Evolutionary conservation across 495 filamentous ascomycete species (phyloP).

Genomic region (Cercophora samala): DNA sequence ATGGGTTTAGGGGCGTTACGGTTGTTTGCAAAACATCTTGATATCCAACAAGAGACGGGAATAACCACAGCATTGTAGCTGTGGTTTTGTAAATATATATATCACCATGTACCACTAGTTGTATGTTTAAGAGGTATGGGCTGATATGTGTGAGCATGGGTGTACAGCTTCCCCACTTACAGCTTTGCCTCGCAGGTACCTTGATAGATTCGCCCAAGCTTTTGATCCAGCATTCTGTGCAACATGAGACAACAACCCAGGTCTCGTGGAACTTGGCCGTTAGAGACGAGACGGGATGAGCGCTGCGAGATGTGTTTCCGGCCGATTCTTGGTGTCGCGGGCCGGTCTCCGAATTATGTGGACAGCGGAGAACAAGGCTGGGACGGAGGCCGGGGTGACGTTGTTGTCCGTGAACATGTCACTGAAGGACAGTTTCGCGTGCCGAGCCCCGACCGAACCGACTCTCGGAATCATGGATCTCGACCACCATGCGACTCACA

Average conservation of each 20-base stretch:
- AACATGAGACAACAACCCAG: background rate
- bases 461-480: background rate
- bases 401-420: background rate
- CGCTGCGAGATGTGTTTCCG: background rate
- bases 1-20: conserved; percentile 27
- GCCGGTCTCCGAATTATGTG: background rate
- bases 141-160: background rate
- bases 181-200: background rate
- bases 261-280: background rate
- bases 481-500: background rate
- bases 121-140: background rate
- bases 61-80: conserved; percentile 11
- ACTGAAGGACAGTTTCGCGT: background rate
- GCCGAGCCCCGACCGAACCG: background rate
- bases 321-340: background rate
- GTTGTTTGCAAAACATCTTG: conserved; percentile 24
- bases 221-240: background rate
- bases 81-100: conserved; percentile 14
- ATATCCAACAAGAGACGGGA: conserved; percentile 3
- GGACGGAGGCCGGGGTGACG: background rate
- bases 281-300: background rate
- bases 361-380: background rate
- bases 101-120: background rate
- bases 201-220: background rate
- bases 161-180: background rate